A percentile compares a stretch with the other conserved stretches of the same genome.
Conservation (phyloP, 2,329 filamentous ascomycete species). For the Lachnellula cervina region DNA sequence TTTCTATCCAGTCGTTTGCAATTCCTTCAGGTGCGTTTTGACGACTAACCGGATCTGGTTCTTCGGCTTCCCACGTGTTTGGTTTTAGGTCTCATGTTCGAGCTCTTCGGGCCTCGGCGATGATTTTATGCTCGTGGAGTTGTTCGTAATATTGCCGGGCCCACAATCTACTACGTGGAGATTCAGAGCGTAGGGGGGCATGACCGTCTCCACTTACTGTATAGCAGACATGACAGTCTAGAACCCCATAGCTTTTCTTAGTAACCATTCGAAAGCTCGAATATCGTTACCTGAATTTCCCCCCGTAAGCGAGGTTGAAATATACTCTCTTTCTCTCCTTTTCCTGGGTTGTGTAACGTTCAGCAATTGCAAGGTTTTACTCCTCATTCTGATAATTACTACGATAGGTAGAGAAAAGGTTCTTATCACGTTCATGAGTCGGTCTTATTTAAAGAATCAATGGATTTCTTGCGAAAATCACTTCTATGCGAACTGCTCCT, state of each 20-base stretch:
- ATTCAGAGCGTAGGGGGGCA: not conserved
- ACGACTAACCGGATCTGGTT: not conserved
- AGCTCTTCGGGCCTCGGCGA: not conserved
- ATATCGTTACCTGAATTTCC: too few species aligned
- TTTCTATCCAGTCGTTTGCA: not conserved
- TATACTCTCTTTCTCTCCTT: too few species aligned
- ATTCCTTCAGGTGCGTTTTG: constrained; percentile 7
- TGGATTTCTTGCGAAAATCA: not conserved
- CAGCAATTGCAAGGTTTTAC: too few species aligned
- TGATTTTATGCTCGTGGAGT: constrained; percentile 18
- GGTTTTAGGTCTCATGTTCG: not conserved
- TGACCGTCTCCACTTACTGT: not conserved
- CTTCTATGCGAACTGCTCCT: constrained; percentile 10
- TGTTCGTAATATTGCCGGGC: constrained; percentile 1
- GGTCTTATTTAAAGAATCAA: not conserved
- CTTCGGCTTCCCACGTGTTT: not conserved
- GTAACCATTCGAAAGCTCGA: too few species aligned
- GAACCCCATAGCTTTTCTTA: not conserved
- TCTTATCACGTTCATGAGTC: not conserved
- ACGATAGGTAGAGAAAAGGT: too few species aligned
- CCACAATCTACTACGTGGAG: constrained; percentile 3
- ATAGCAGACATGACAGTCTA: not conserved
- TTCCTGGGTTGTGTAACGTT: too few species aligned
- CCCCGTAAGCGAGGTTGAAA: too few species aligned
- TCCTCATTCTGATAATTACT: too few species aligned